Evolutionary conservation across 345 rosid species (phyloP).

Genomic region (Eutrema heterophyllum): DNA sequence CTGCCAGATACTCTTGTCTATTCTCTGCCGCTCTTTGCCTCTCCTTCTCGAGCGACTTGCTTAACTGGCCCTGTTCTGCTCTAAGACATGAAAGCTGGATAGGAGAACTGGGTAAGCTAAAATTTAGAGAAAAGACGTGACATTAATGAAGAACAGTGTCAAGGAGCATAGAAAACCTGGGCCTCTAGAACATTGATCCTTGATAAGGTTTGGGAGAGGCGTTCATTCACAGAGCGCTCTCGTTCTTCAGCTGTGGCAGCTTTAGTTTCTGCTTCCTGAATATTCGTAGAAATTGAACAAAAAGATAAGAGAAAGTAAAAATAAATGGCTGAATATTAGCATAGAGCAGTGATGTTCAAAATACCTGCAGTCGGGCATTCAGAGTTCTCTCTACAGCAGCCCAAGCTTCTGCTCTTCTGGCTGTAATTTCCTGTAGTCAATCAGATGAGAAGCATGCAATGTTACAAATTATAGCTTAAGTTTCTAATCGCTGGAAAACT

Average conservation of each 20-base stretch:
- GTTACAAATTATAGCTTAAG: not conserved
- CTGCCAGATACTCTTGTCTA: slow-evolving; percentile 94
- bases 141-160: slow-evolving; percentile 5
- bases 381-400: slow-evolving; percentile 94
- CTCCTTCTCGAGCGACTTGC: slow-evolving; percentile 95
- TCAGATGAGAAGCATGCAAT: slow-evolving; percentile 14
- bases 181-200: slow-evolving; percentile 98
- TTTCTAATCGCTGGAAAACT: not conserved
- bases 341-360: slow-evolving; percentile 9
- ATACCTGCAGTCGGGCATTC: slow-evolving; percentile 85
- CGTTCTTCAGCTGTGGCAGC: slow-evolving; percentile 93
- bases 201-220: slow-evolving; percentile 91
- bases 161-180: slow-evolving; percentile 51
- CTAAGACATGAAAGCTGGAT: slow-evolving; percentile 92
- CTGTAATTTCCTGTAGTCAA: slow-evolving; percentile 68
- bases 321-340: not conserved
- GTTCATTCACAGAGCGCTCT: slow-evolving; percentile 87
- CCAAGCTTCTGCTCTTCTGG: slow-evolving; percentile 97
- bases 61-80: slow-evolving; percentile 91
- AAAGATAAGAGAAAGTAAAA: not conserved
- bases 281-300: slow-evolving; percentile 8
- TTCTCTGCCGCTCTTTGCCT: slow-evolving; percentile 97
- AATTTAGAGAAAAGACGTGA: slow-evolving; percentile 5
- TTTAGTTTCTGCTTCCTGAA: slow-evolving; percentile 91
- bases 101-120: slow-evolving; percentile 30